A percentile compares a stretch with the other conserved stretches of the same genome.
Evolutionary conservation across 2,329 filamentous ascomycete species (phyloP).

Genomic region (Aspergillus latus): DNA sequence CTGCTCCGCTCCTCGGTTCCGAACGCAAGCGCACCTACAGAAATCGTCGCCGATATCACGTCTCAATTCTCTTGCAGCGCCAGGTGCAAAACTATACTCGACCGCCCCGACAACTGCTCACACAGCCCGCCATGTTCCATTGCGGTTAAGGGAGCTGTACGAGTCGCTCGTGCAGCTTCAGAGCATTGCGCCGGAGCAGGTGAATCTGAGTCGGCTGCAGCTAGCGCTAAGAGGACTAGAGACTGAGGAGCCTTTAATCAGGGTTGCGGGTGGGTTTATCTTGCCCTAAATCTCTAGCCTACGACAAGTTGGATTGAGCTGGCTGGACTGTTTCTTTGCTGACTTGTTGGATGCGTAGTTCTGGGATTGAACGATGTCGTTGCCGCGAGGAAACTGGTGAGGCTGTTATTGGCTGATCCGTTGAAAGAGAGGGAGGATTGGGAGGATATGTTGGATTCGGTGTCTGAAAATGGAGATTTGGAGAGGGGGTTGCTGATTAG

Average conservation of each 20-base stretch:
- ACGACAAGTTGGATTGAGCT: background rate
- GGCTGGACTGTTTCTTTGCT: background rate
- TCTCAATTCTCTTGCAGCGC: conserved; percentile 44
- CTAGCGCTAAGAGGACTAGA: conserved; percentile 60
- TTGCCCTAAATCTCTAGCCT: background rate
- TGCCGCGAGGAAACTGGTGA: conserved; percentile 61
- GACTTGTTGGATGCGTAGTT: conserved; percentile 35
- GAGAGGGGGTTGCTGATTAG: conserved; percentile 64
- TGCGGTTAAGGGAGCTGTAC: conserved; percentile 54
- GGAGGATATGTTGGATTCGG: conserved; percentile 61
- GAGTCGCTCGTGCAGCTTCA: conserved; percentile 54
- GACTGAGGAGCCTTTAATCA: conserved; percentile 52
- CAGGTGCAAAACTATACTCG: background rate
- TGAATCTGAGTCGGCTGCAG: conserved; percentile 60
- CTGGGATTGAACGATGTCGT: conserved; percentile 52
- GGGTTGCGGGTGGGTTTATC: conserved; percentile 52
- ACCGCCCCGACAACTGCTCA: conserved; percentile 49
- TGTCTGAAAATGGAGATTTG: conserved; percentile 44
- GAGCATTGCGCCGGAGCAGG: conserved; percentile 54
- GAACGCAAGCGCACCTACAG: conserved; percentile 4
- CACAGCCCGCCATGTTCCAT: conserved; percentile 55
- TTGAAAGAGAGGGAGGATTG: conserved; percentile 62
- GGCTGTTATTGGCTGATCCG: conserved; percentile 70
- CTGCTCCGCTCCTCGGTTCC: background rate
- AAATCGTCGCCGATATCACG: background rate